A percentile compares a stretch with the other conserved stretches of the same genome.
Conservation (phyloP, 495 filamentous ascomycete genomes). For the Lasiosphaeriaceae sp. region DNA sequence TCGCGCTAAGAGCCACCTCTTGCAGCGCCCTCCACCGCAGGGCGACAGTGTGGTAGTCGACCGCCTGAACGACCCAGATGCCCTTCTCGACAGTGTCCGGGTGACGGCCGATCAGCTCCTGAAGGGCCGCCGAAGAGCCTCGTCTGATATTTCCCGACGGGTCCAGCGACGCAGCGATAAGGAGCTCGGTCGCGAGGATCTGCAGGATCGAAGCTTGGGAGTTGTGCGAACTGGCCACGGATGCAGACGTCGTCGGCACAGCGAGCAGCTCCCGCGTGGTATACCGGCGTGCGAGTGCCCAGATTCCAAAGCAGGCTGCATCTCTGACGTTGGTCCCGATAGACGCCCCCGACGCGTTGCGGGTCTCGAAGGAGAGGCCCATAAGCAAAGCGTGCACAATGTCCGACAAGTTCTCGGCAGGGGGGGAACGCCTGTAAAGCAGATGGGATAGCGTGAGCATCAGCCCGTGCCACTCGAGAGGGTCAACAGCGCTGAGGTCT, state of each 20-base stretch:
- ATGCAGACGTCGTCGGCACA: constrained; percentile 43
- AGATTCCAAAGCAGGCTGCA: constrained; percentile 92
- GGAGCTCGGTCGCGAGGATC: constrained; percentile 71
- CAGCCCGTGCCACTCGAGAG: constrained; percentile 86
- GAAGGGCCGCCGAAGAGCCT: constrained; percentile 86
- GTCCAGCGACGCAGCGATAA: constrained; percentile 80
- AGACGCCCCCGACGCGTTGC: constrained; percentile 72
- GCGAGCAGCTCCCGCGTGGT: constrained; percentile 70
- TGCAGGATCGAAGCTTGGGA: constrained; percentile 58
- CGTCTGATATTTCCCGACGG: constrained; percentile 88
- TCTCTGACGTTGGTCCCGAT: constrained; percentile 94
- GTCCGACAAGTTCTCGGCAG: constrained; percentile 59
- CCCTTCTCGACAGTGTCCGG: constrained; percentile 77
- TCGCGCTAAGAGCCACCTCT: constrained; percentile 66
- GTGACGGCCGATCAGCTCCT: constrained; percentile 91
- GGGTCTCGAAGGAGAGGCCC: constrained; percentile 81
- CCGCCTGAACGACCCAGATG: constrained; percentile 77
- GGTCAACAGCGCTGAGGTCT: constrained; percentile 69
- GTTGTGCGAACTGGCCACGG: constrained; percentile 23
- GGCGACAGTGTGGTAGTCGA: constrained; percentile 91
- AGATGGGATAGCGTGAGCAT: constrained; percentile 83
- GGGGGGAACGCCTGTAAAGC: constrained; percentile 72
- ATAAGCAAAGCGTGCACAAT: constrained; percentile 67
- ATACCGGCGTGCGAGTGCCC: constrained; percentile 86
- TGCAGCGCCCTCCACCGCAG: constrained; percentile 76